Evolutionary conservation across 2,329 filamentous ascomycete species (phyloP), one percentile per base, ranked within the genome.

Genomic region (Aspergillus pseudoviridinutans): DNA sequence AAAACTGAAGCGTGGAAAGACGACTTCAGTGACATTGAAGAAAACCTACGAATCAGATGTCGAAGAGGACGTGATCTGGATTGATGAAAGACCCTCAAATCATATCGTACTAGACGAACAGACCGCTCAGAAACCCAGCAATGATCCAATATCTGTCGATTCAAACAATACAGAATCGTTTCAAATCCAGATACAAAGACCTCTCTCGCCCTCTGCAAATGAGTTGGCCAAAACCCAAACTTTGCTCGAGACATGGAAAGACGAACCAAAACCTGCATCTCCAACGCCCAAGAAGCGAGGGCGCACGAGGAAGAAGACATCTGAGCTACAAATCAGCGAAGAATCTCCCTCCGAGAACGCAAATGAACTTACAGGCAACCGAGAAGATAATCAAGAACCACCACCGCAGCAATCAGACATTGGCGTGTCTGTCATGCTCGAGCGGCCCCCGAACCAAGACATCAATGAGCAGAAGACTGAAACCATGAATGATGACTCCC

Each of bases 1-100:
- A 61, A 78, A 76, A 52, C 53, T 71, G 22, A 81, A 78, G 64
- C 73, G 79, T 58, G 72, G 74, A 41, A 79, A 78, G 57, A 75
- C 74, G 4, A 74, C 70, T 0, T 75, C 74, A 4, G 64, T 68
- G 4, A 66, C 69, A 2, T 57, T 71, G 3, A 66, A 68, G 20
- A 74, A 71, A 46, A 60, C 66, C 3, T 60, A 63, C 35, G 63
- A 70, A 29, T 59, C 68, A 4, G 71, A 69, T 50, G 59, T 70
- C n/a, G 74, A 77, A 50, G 71, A 72, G 35, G 75, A 78, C 53
- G 73, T 78, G 24, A 72, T 77, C 35, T 78, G 75, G 74, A 55
- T 78, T 5, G 73, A 75, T 8, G 70, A 72, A 5, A 64, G 59
- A 20, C 66, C 68, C 22, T 49, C 57, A 22, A 41, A 61, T 28